phyloP scores from a whole-genome alignment of 441 rosid species.

The Aleurites moluccanus region DNA sequence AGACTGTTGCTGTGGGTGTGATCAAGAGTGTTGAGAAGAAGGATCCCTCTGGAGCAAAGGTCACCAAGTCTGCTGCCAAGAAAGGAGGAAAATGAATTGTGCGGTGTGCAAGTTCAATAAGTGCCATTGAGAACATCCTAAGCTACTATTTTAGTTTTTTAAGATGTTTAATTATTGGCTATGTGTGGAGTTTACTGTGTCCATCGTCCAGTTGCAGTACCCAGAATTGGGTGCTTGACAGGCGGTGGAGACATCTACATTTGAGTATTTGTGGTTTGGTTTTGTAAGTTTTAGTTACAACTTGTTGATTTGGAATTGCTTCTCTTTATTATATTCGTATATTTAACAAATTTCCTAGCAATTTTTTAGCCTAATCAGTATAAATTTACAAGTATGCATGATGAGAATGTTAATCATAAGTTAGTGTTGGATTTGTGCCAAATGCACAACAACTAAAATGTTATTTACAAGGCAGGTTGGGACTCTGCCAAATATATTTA shows the following conservation, averaged over 20 bases:
- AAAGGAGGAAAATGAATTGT: conserved; percentile 20
- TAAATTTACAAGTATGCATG: too few relatives aligned
- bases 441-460: too few relatives aligned
- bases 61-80: too few relatives aligned
- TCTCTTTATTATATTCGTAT: too few relatives aligned
- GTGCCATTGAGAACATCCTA: background rate
- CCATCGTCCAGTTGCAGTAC: conserved; percentile 10
- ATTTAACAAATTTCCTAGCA: background rate
- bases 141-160: background rate
- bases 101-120: conserved; percentile 11
- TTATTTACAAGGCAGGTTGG: too few relatives aligned
- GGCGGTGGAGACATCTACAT: conserved; percentile 19
- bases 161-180: background rate
- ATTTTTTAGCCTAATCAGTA: background rate
- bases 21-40: too few relatives aligned
- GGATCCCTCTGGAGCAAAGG: too few relatives aligned
- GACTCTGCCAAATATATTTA: too few relatives aligned
- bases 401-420: too few relatives aligned
- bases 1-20: too few relatives aligned
- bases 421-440: too few relatives aligned
- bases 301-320: background rate
- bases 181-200: background rate
- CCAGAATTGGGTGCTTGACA: conserved; percentile 27
- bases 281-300: background rate
- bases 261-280: background rate